These are phyloP conservation scores for Geoglossum cookeanum DNA, from an alignment of 2,329 filamentous ascomycete genomes.

Conservation along the genomic window DNA sequence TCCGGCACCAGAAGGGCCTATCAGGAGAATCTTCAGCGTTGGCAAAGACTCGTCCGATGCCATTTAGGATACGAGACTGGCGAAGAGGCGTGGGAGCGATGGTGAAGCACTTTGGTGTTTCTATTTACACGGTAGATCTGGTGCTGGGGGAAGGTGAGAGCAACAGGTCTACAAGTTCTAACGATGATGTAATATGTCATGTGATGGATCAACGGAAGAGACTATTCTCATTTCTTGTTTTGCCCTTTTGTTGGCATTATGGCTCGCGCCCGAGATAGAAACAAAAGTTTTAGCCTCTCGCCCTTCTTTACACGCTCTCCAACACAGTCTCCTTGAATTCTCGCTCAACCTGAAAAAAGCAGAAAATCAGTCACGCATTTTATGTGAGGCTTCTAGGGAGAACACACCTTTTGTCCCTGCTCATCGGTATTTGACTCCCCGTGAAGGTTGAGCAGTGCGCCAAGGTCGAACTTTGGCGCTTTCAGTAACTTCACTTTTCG, in stretches of 20 bases:
- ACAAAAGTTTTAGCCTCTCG: neutral
- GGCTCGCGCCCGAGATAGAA: neutral
- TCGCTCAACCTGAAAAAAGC: constrained; percentile 39
- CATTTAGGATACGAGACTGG: constrained; percentile 14
- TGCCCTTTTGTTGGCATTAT: neutral
- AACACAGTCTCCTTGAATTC: constrained; percentile 99
- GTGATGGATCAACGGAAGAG: neutral
- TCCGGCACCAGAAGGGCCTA: constrained; percentile 35
- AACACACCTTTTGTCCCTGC: constrained; percentile 74
- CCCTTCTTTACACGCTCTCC: constrained; percentile 56
- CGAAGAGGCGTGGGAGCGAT: neutral
- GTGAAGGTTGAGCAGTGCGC: constrained; percentile 87
- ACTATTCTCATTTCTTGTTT: neutral
- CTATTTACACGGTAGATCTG: neutral
- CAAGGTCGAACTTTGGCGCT: constrained; percentile 96
- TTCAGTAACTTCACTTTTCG: constrained; percentile 99
- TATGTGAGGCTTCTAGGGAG: neutral
- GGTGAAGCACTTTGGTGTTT: neutral
- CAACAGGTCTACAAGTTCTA: neutral
- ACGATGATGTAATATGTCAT: neutral
- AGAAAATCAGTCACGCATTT: neutral
- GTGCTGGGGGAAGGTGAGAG: neutral
- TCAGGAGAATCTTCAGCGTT: constrained; percentile 34
- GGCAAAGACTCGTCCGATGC: constrained; percentile 29
- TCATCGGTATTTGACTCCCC: constrained; percentile 94